Conservation (phyloP, 163 green algal genomes). For the Smithsoniella earleae region DNA sequence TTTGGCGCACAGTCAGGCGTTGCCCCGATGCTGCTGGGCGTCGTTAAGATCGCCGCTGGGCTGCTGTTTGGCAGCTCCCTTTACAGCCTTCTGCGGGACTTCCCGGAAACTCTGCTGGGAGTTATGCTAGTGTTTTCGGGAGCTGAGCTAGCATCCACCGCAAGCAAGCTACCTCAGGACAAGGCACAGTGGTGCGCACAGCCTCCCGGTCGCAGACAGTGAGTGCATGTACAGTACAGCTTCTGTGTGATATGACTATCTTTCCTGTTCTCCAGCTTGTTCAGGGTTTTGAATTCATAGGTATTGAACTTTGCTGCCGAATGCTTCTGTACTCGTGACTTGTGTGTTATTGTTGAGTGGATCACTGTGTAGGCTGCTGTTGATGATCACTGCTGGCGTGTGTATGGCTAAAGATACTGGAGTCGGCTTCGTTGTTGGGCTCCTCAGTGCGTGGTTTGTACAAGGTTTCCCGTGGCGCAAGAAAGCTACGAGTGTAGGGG, state of each 20-base stretch:
- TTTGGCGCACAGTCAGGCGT: slow-evolving; percentile 58
- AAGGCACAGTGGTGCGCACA: slow-evolving; percentile 1
- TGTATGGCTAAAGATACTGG: slow-evolving; percentile 47
- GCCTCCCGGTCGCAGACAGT: too few species aligned
- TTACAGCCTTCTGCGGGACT: slow-evolving; percentile 48
- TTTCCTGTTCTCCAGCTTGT: too few species aligned
- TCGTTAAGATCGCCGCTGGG: slow-evolving; percentile 55
- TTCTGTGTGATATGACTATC: too few species aligned
- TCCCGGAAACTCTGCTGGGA: slow-evolving; percentile 57
- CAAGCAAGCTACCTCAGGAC: slow-evolving; percentile 12
- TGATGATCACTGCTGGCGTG: slow-evolving; percentile 53
- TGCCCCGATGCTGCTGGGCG: slow-evolving; percentile 58
- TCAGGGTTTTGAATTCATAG: too few species aligned
- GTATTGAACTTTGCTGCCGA: too few species aligned
- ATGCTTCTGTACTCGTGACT: not conserved
- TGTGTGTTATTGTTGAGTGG: not conserved
- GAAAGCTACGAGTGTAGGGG: too few species aligned
- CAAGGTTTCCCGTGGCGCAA: not conserved
- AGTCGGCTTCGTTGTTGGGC: slow-evolving; percentile 46
- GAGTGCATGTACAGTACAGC: too few species aligned
- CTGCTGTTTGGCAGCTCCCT: slow-evolving; percentile 58
- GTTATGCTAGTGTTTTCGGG: slow-evolving; percentile 55
- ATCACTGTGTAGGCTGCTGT: slow-evolving; percentile 34
- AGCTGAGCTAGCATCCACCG: slow-evolving; percentile 44
- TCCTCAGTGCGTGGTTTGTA: not conserved